Conservation (phyloP, 257 asterid genomes). For the Solanum clarkiae region DNA sequence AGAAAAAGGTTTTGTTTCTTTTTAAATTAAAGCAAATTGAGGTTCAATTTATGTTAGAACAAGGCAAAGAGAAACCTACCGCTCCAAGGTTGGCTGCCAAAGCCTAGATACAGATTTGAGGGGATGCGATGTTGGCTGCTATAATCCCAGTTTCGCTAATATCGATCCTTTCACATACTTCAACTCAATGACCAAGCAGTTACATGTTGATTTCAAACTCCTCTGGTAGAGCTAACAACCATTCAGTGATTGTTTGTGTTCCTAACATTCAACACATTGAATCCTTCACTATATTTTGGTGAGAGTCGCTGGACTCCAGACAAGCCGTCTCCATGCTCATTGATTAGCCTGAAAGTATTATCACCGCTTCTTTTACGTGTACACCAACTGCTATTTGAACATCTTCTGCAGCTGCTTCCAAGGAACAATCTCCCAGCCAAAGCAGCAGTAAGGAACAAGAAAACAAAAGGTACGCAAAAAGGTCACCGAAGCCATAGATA, state of each 20-base stretch:
- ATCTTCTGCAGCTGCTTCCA: neutral
- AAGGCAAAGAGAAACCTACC: slow-evolving; percentile 4
- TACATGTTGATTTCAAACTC: neutral
- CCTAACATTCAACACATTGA: neutral
- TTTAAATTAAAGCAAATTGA: neutral
- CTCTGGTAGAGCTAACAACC: neutral
- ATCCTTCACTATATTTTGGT: neutral
- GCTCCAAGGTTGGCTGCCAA: slow-evolving; percentile 21
- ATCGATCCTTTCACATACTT: too few relatives aligned
- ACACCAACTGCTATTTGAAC: neutral
- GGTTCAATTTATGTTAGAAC: slow-evolving; percentile 23
- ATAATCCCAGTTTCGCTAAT: too few relatives aligned
- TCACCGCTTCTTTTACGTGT: neutral
- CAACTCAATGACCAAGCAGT: neutral
- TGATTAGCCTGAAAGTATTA: neutral
- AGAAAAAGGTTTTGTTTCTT: neutral
- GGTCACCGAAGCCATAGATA: neutral
- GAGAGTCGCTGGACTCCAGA: neutral
- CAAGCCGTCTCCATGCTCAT: neutral
- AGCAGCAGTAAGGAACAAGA: neutral
- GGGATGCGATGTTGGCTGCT: too few relatives aligned
- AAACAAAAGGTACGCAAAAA: neutral
- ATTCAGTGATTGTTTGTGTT: neutral
- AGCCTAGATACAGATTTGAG: neutral
- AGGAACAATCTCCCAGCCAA: neutral